Percentiles rank a stretch among this genome's conserved stretches.
phyloP scores from a whole-genome alignment of 2,329 filamentous ascomycete genomes.

The Zymoseptoria tritici region DNA sequence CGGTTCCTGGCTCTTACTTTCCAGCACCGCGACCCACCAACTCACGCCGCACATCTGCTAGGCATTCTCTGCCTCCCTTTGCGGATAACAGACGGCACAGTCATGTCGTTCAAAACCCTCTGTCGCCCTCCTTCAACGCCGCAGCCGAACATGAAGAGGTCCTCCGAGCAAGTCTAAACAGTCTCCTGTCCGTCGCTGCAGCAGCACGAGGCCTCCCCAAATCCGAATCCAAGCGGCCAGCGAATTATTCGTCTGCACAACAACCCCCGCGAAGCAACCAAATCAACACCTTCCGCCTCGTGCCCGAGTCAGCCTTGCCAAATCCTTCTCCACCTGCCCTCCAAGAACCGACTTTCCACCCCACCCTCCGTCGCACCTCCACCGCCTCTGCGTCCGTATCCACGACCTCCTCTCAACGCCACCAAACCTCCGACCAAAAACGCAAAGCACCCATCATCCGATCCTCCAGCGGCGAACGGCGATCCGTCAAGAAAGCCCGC shows the following conservation, averaged over 20 bases:
- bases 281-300: constrained; percentile 49
- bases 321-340: constrained; percentile 20
- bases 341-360: constrained; percentile 29
- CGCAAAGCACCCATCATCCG: constrained; percentile 36
- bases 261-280: constrained; percentile 34
- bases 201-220: constrained; percentile 79
- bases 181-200: constrained; percentile 86
- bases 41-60: constrained; percentile 15
- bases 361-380: constrained; percentile 29
- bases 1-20: constrained; percentile 41
- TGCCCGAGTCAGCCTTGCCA: constrained; percentile 50
- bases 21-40: constrained; percentile 29
- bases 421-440: constrained; percentile 34
- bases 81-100: constrained; percentile 33
- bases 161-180: constrained; percentile 85
- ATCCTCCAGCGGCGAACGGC: constrained; percentile 39
- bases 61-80: constrained; percentile 30
- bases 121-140: constrained; percentile 67
- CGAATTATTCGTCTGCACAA: constrained; percentile 13
- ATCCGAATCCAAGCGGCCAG: constrained; percentile 29
- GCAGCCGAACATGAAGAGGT: constrained; percentile 76
- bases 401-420: constrained; percentile 15
- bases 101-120: constrained; percentile 57
- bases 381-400: constrained; percentile 21
- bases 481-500: constrained; percentile 38